Conservation (phyloP, 495 filamentous ascomycete species). For the Penicillium paradoxum region DNA sequence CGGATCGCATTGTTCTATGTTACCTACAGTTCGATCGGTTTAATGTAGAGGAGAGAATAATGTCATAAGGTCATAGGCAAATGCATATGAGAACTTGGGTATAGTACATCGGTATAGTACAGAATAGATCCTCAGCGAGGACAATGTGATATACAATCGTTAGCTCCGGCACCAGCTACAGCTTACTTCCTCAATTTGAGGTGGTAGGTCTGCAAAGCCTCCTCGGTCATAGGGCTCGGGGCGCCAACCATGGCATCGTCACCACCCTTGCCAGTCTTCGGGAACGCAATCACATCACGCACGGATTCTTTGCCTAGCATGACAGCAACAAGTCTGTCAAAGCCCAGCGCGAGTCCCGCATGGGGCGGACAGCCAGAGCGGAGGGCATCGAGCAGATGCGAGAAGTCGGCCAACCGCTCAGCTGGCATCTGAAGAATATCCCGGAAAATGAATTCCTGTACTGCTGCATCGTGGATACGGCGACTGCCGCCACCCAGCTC, state of each 20-base stretch:
- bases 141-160: background rate
- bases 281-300: slow-evolving; percentile 92
- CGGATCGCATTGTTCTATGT: background rate
- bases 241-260: slow-evolving; percentile 77
- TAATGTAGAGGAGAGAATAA: background rate
- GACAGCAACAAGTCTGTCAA: slow-evolving; percentile 82
- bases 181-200: slow-evolving; percentile 27
- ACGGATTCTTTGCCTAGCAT: slow-evolving; percentile 71
- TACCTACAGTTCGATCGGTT: background rate
- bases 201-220: slow-evolving; percentile 69
- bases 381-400: slow-evolving; percentile 77
- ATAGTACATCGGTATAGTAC: slow-evolving; percentile 6
- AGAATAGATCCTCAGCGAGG: background rate
- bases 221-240: slow-evolving; percentile 58
- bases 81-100: background rate
- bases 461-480: slow-evolving; percentile 79
- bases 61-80: background rate
- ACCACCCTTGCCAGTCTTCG: slow-evolving; percentile 76
- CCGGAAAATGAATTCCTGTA: slow-evolving; percentile 82
- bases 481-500: slow-evolving; percentile 91
- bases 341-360: slow-evolving; percentile 87
- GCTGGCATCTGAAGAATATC: slow-evolving; percentile 66
- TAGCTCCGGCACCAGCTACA: background rate
- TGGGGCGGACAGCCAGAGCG: slow-evolving; percentile 92
- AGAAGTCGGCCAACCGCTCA: slow-evolving; percentile 67